phyloP scores from a whole-genome alignment of 2,329 filamentous ascomycete species.

The Aspergillus latus region DNA sequence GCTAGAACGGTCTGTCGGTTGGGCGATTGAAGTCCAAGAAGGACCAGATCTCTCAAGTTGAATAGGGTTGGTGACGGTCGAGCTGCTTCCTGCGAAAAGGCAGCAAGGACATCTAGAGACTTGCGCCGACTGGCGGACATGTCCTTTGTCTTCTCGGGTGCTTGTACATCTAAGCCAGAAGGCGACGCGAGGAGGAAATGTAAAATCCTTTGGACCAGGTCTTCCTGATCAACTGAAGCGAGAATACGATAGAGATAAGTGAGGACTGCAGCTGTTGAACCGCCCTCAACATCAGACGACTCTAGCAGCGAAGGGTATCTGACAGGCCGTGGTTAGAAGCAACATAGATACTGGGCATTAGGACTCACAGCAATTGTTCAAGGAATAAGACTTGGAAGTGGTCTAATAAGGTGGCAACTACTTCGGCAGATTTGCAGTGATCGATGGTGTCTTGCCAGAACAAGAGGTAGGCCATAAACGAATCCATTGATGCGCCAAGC shows the following conservation, averaged over 20 bases:
- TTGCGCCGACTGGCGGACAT: conserved; percentile 69
- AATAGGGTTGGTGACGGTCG: conserved; percentile 81
- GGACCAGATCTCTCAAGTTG: conserved; percentile 86
- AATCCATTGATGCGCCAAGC: conserved; percentile 83
- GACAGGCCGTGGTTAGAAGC: conserved; percentile 11
- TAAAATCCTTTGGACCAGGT: conserved; percentile 90
- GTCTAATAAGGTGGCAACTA: conserved; percentile 88
- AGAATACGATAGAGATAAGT: conserved; percentile 90
- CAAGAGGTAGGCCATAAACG: conserved; percentile 88
- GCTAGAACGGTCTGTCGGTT: conserved; percentile 89
- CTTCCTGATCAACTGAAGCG: conserved; percentile 86
- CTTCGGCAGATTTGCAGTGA: conserved; percentile 87
- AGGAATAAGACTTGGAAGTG: conserved; percentile 97
- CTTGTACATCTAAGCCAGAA: conserved; percentile 36
- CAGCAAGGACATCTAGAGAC: conserved; percentile 81
- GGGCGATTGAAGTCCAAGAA: conserved; percentile 77
- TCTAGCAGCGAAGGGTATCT: conserved; percentile 94
- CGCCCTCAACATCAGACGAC: conserved; percentile 94
- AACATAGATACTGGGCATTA: not conserved
- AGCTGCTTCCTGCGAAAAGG: conserved; percentile 73
- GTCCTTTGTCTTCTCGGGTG: conserved; percentile 60
- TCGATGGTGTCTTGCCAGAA: conserved; percentile 99
- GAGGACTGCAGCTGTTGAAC: conserved; percentile 91
- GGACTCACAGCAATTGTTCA: conserved; percentile 79
- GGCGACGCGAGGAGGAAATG: conserved; percentile 86